These are phyloP conservation scores for Russula lepida DNA, from an alignment of 768 basidiomycete genomes.

Conservation along the genomic window DNA sequence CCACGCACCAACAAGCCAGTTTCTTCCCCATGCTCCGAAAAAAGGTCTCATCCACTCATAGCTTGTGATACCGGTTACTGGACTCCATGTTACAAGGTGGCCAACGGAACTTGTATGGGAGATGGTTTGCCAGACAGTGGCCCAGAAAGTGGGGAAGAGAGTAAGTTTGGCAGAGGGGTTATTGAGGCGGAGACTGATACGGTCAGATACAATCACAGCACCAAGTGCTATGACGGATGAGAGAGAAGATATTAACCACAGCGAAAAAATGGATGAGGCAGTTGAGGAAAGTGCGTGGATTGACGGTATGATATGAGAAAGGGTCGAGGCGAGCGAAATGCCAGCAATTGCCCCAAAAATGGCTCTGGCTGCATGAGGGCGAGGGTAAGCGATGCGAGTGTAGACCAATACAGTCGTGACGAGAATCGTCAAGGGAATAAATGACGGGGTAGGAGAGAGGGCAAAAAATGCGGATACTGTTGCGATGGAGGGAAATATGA, in stretches of 20 bases:
- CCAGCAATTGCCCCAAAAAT: slow-evolving; percentile 19
- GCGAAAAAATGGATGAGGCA: slow-evolving; percentile 38
- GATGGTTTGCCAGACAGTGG: slow-evolving; percentile 46
- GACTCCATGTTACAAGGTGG: slow-evolving; percentile 64
- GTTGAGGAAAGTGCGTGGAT: slow-evolving; percentile 47
- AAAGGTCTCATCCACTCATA: slow-evolving; percentile 59
- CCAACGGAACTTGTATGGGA: slow-evolving; percentile 60
- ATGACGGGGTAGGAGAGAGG: slow-evolving; percentile 27
- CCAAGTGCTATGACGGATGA: slow-evolving; percentile 34
- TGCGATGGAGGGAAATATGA: slow-evolving; percentile 8
- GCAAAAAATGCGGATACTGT: slow-evolving; percentile 18
- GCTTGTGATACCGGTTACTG: slow-evolving; percentile 40
- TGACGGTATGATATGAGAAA: slow-evolving; percentile 26
- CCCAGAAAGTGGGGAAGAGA: slow-evolving; percentile 66
- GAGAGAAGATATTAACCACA: slow-evolving; percentile 35
- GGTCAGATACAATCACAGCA: slow-evolving; percentile 32
- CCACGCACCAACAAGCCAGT: slow-evolving; percentile 75
- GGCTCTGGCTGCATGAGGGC: slow-evolving; percentile 4
- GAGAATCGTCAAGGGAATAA: slow-evolving; percentile 26
- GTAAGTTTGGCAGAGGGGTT: slow-evolving; percentile 38
- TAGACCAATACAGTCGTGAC: slow-evolving; percentile 26
- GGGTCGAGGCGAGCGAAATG: slow-evolving; percentile 24
- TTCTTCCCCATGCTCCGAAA: slow-evolving; percentile 51
- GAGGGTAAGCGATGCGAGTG: slow-evolving; percentile 17
- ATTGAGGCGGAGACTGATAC: slow-evolving; percentile 28